A percentile compares a stretch with the other conserved stretches of the same genome.
Evolutionary conservation across 495 filamentous ascomycete species (phyloP).

Genomic region (Hyphodiscus hymeniophilus): DNA sequence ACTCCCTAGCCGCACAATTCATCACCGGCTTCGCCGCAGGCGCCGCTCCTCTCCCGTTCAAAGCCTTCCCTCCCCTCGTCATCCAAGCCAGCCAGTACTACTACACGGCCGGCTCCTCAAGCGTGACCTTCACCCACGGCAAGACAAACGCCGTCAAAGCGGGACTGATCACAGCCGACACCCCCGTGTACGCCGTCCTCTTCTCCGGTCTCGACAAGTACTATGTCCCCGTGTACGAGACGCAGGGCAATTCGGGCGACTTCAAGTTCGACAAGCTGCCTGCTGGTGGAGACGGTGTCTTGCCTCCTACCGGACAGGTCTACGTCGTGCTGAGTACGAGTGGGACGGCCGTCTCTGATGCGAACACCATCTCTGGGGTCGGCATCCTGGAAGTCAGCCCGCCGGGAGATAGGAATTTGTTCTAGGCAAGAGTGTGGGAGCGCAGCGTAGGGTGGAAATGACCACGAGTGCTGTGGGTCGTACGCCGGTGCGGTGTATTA

Average conservation of each 20-base stretch:
- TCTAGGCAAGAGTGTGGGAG: too few relatives aligned
- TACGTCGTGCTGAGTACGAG: constrained; percentile 37
- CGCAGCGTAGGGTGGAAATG: too few relatives aligned
- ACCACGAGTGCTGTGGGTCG: too few relatives aligned
- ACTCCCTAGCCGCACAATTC: constrained; percentile 36
- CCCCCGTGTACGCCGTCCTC: constrained; percentile 25
- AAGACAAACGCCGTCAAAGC: constrained; percentile 14
- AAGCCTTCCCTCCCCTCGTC: constrained; percentile 29
- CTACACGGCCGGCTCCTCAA: constrained; percentile 17
- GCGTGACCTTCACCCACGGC: constrained; percentile 23
- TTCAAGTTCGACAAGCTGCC: constrained; percentile 24
- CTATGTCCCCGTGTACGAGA: constrained; percentile 20
- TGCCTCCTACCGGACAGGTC: constrained; percentile 29
- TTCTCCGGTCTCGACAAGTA: constrained; percentile 26
- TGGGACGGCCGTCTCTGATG: constrained; percentile 26
- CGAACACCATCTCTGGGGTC: constrained; percentile 35
- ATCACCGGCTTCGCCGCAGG: constrained; percentile 31
- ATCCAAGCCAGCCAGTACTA: constrained; percentile 13
- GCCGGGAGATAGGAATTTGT: too few relatives aligned
- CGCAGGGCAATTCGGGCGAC: constrained; percentile 15
- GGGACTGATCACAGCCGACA: constrained; percentile 12
- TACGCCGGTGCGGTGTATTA: too few relatives aligned
- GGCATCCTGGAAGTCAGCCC: constrained; percentile 32
- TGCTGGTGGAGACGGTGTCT: constrained; percentile 17
- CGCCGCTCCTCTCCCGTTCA: constrained; percentile 32